Evolutionary conservation across 768 basidiomycete genomes (phyloP).

Genomic region (Trichaptum fuscoviolaceum): DNA sequence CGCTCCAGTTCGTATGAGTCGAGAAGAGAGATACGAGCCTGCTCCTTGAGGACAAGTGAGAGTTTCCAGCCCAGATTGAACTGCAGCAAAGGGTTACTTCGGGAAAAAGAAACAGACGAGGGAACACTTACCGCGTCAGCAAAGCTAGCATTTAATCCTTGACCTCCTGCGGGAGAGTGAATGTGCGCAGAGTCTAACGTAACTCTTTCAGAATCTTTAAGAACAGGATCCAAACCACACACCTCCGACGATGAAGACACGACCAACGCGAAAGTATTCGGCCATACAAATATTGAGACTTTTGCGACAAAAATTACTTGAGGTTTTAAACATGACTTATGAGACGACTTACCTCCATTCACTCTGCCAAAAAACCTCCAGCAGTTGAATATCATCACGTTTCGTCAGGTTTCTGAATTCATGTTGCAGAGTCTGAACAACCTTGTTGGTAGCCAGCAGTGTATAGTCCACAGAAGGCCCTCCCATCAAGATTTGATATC

Average conservation of each 20-base stretch:
- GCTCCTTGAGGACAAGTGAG: conserved; percentile 33
- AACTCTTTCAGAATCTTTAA: background rate
- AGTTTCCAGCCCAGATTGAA: conserved; percentile 44
- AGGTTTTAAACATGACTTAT: background rate
- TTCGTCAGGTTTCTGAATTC: background rate
- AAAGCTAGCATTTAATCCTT: conserved; percentile 33
- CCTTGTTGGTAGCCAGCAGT: background rate
- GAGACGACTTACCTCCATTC: background rate
- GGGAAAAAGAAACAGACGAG: background rate
- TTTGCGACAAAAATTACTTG: background rate
- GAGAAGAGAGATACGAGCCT: conserved; percentile 31
- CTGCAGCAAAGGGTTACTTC: conserved; percentile 16
- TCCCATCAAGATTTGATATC: background rate
- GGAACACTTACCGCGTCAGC: conserved; percentile 33
- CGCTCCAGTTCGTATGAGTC: conserved; percentile 39
- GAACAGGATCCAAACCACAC: conserved; percentile 1
- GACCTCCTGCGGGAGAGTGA: conserved; percentile 39
- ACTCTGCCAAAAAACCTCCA: background rate
- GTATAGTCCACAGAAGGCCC: background rate
- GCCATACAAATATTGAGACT: conserved; percentile 47
- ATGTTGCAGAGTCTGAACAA: background rate
- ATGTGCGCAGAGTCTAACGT: conserved; percentile 43
- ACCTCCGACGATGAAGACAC: conserved; percentile 47
- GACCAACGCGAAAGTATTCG: conserved; percentile 33
- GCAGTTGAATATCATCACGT: background rate